Evolutionary conservation across 2,329 filamentous ascomycete genomes (phyloP).

Genomic region (Calycina marina): DNA sequence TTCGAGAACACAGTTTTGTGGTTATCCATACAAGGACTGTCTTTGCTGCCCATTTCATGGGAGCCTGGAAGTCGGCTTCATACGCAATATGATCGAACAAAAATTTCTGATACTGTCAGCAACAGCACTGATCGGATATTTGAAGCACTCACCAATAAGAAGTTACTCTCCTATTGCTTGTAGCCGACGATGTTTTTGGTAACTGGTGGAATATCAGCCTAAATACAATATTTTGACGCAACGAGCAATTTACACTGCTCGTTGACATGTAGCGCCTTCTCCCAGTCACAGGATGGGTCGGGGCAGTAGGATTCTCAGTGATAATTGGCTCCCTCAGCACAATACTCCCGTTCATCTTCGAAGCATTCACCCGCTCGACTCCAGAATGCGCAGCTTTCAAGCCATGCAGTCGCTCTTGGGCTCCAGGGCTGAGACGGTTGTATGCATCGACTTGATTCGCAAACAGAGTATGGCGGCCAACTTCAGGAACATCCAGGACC

Average conservation of each 20-base stretch:
- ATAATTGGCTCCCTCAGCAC: slow-evolving; percentile 62
- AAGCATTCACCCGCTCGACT: slow-evolving; percentile 60
- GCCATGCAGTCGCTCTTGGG: slow-evolving; percentile 68
- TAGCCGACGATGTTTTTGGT: slow-evolving; percentile 67
- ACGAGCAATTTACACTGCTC: slow-evolving; percentile 67
- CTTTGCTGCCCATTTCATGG: slow-evolving; percentile 64
- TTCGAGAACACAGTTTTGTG: slow-evolving; percentile 64
- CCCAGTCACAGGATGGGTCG: slow-evolving; percentile 73
- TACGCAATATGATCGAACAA: slow-evolving; percentile 61
- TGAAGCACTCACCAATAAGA: slow-evolving; percentile 32
- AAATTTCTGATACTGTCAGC: slow-evolving; percentile 63
- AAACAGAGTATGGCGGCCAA: slow-evolving; percentile 77
- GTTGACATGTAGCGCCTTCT: slow-evolving; percentile 75
- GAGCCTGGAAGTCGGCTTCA: slow-evolving; percentile 57
- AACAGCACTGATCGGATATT: no score
- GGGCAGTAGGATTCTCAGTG: slow-evolving; percentile 61
- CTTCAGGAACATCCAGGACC: slow-evolving; percentile 65
- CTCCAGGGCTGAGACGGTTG: slow-evolving; percentile 61
- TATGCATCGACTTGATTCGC: slow-evolving; percentile 71
- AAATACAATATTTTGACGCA: no score
- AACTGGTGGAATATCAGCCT: no score
- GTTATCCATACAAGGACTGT: slow-evolving; percentile 85
- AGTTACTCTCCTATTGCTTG: slow-evolving; percentile 78
- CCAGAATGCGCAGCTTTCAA: slow-evolving; percentile 71
- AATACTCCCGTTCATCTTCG: slow-evolving; percentile 51